Evolutionary conservation across 2,329 filamentous ascomycete species (phyloP).

Genomic region (Sporothrix pseudoabietina): DNA sequence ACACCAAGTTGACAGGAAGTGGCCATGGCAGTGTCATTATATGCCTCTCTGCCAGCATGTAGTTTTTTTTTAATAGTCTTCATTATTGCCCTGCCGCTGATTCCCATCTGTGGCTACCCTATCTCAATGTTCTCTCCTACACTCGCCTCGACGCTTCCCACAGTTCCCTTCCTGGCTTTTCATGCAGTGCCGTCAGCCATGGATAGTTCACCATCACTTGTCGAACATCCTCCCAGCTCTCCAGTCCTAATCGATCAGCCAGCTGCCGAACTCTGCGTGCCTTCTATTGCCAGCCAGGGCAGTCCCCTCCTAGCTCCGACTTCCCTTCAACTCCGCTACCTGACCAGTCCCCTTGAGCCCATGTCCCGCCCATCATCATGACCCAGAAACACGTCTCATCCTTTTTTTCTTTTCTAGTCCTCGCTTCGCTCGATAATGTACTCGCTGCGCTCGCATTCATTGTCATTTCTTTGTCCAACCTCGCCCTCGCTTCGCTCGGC

Average conservation of each 20-base stretch:
- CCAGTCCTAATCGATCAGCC: neutral
- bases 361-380: neutral
- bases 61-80: neutral
- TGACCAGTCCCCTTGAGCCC: neutral
- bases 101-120: neutral
- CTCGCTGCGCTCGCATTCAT: neutral
- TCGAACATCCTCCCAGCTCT: neutral
- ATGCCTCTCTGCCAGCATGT: no score
- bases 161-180: neutral
- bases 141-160: constrained; percentile 3
- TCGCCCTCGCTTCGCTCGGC: neutral
- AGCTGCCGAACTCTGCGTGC: neutral
- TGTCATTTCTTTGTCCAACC: neutral
- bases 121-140: neutral
- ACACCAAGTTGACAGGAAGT: no score
- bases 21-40: no score
- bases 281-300: neutral
- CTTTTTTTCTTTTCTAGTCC: neutral
- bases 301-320: neutral
- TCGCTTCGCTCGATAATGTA: neutral
- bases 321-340: neutral
- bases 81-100: neutral
- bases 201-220: neutral
- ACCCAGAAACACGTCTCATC: constrained; percentile 5
- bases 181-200: constrained; percentile 9